Conservation (phyloP, 345 rosid species). For the Salix arbutifolia region DNA sequence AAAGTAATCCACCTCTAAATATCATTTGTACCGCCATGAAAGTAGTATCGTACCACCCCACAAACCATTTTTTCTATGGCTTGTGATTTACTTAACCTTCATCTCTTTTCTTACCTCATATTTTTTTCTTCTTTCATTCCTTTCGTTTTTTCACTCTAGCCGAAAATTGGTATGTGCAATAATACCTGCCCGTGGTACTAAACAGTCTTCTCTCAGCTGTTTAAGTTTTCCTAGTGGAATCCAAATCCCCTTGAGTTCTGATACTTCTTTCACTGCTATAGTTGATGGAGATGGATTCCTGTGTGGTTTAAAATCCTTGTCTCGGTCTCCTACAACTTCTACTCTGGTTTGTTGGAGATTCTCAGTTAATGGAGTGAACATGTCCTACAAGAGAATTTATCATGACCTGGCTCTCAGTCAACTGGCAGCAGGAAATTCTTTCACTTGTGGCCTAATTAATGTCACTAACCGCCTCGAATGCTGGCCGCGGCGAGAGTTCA, state of each 20-base stretch:
- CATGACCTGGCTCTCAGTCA: conserved; percentile 25
- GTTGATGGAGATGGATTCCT: conserved; percentile 68
- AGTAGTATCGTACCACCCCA: not conserved
- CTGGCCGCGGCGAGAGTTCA: conserved; percentile 47
- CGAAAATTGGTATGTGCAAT: conserved; percentile 54
- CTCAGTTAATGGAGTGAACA: conserved; percentile 23
- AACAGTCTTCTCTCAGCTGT: conserved; percentile 39
- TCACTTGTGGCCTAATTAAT: conserved; percentile 48
- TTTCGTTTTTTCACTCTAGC: conserved; percentile 27
- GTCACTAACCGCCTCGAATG: conserved; percentile 33
- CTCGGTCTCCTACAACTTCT: conserved; percentile 22
- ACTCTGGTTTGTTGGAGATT: conserved; percentile 58
- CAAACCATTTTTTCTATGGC: conserved; percentile 15
- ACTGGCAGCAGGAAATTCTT: conserved; percentile 48
- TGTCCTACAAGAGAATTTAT: conserved; percentile 36
- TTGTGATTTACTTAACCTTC: not conserved
- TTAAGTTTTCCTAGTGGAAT: conserved; percentile 34
- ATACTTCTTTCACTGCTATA: conserved; percentile 34
- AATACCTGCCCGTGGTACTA: not conserved
- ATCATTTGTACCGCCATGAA: conserved; percentile 7
- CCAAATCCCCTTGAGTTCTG: conserved; percentile 7
- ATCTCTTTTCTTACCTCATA: not conserved
- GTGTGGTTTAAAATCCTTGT: conserved; percentile 32
- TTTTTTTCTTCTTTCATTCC: conserved; percentile 12
- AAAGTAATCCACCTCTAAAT: not conserved